Base-by-base conservation (phyloP, 192 early-diverging fungal genomes). In the Coemansia sp. region DNA sequence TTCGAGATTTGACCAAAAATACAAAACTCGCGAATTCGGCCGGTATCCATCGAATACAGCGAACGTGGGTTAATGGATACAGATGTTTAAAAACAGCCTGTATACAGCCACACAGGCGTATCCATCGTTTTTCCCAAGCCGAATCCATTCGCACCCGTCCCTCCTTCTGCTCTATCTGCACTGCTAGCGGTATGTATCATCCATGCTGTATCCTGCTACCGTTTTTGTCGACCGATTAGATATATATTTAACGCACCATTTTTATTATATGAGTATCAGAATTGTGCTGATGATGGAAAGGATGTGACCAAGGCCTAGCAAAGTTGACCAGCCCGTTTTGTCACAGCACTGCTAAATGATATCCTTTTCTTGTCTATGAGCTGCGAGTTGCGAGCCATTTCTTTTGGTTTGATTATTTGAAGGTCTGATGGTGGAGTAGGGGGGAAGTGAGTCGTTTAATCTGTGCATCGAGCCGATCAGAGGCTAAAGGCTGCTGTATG, bases 201-300 rank as follows among this genome's bases (percentile, higher is more conserved):
- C 48, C 48, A 30, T 48, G 42, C 66, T 42, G 25, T 45, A 45
- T 60, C n/a, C 66, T 4, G n/a, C 60, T 22, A 4, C 34, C n/a
- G n/a, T n/a, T n/a, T 49, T 6, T 29, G 5, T 45, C 28, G 48
- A 14, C 7, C 65, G 56, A 33, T 10, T 38, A 38, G 42, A 31
- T 34, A 11, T 29, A 42, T 32, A 29, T 30, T 10, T 29, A 51
- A 70, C 69, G 59, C 55, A 75, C 64, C 60, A 60, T 56, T 69
- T 61, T 60, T 49, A 62, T 33, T 58, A 71, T 66, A 30, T 31
- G 22, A 31, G 22, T 55, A 72, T 74, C 63, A 74, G 67, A 71
- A 56, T 62, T 59, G 22, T 60, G 67, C 58, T 63, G 61, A 59
- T 63, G 73, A 61, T 60, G 40, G 54, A 68, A 66, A 67, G 72